Base-by-base conservation (phyloP, 1,139 yeast genomes). In the Pneumocystis sp. region DNA sequence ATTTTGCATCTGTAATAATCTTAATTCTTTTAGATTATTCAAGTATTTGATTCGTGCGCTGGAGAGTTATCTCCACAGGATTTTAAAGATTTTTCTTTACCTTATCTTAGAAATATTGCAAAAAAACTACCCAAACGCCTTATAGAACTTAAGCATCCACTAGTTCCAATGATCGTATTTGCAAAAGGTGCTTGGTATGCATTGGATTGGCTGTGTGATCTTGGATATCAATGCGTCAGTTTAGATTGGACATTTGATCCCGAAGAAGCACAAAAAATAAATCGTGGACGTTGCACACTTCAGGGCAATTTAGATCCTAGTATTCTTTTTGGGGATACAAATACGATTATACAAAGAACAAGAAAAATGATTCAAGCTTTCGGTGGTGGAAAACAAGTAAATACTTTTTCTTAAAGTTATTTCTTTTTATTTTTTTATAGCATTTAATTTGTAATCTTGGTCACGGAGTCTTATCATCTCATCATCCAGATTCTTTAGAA, bases 121-220 rank as follows among this genome's bases (percentile, higher is more conserved):
- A 77, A 79, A 19, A 82, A 82, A 70, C 81, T 93, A 62, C 96
- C 95, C 34, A 69, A 72, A 15, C 83, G 95, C 72, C 80, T 93
- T 72, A 73, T 76, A 67, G 93, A 88, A 75, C 78, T 89, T 67
- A 95, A 93, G 1, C 76, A 87, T 65, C 95, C 89, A 69, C 74
- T 82, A 59, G 85, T 95, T 61, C 98, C 98, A 59, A 78, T 93
- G 73, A 88, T 96, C 0, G 85, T 90, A 4, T 93, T 93, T 73
- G 93, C 97, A 45, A 93, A 91, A 78, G 96, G 96, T 63, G 96
- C 98, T 0, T 93, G 97, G 97, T 93, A 90, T 73, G 97, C 97
- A 4, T 79, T 93, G 66, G 95, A 93, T 72, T 87, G 85, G 66
- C 80, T 93, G 69, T 87, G 96, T 73, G 84, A 83, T 61, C 78